Base-by-base conservation (phyloP, 2,329 filamentous ascomycete genomes). In the Fusarium sacchari region DNA sequence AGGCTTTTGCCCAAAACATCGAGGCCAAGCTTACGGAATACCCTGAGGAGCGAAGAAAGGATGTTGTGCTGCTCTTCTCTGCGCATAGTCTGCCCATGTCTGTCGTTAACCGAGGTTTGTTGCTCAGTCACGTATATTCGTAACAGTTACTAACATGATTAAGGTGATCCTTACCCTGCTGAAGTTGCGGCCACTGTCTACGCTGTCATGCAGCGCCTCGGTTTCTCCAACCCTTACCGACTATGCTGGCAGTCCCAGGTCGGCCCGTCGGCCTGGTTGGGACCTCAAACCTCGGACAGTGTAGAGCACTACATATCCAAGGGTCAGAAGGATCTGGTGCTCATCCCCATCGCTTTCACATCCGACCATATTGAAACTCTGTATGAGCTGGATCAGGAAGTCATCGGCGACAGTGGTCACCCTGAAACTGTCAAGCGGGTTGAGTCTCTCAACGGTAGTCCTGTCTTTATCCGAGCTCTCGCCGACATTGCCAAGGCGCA, bases 281-380 rank as follows among this genome's bases (percentile, higher is more conserved):
- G 96, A 28, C 95, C 96, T 17, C 96, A 99, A 82, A 99, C 96
- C 0, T 91, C 92, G 68, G 91, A 92, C 74, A 96, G 95, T 0
- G 96, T 99, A 17, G 91, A 95, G 80, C 89, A 94, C 68, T 97
- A 98, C 80, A 91, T 98, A 74, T 90, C 93, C 80, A 95, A 96
- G 83, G 96, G 96, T 2, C 94, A 98, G 79, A 97, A 92, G 62
- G 95, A 99, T 80, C 87, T 99, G 61, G 87, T 98, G 3, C 87
- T 99, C 12, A 94, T 99, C 63, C 96, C 96, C 0, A 97, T 99
- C 74, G 96, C 96, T 11, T 99, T 99, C 81, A 99, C 96, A 1
- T 97, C 94, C n/a, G 96, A 99, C 79, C 96, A 99, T 81, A 99
- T 99, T 76, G 96, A 99, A 84, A 99, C 96, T 1, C 86, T 99